Conservation (phyloP, 768 basidiomycete genomes). For the Leccinum ochraceum region DNA sequence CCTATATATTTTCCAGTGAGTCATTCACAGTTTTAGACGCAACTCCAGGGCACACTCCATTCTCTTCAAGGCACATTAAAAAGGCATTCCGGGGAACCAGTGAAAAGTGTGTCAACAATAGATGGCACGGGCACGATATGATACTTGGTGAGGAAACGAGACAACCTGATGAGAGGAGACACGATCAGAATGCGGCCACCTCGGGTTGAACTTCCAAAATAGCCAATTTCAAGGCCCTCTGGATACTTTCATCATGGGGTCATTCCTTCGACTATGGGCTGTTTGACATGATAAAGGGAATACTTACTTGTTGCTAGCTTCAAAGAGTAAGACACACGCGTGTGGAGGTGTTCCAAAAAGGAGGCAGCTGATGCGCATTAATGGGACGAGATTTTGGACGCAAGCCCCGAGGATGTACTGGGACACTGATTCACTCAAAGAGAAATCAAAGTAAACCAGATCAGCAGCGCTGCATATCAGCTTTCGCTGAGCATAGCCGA, state of each 20-base stretch:
- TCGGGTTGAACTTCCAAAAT: slow-evolving; percentile 26
- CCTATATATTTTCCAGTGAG: not conserved
- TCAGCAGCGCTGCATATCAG: slow-evolving; percentile 21
- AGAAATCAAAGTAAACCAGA: slow-evolving; percentile 26
- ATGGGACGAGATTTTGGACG: slow-evolving; percentile 25
- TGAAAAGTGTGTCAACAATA: slow-evolving; percentile 26
- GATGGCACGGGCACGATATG: slow-evolving; percentile 11
- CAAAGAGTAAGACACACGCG: slow-evolving; percentile 3
- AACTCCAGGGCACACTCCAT: slow-evolving; percentile 5
- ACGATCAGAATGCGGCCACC: slow-evolving; percentile 15
- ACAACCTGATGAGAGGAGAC: slow-evolving; percentile 12
- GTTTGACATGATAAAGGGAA: slow-evolving; percentile 31
- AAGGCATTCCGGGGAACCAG: slow-evolving; percentile 31
- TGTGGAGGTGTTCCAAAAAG: slow-evolving; percentile 24
- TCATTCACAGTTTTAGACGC: slow-evolving; percentile 20
- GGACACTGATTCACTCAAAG: not conserved
- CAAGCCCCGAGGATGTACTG: slow-evolving; percentile 19
- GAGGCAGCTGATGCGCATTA: slow-evolving; percentile 33
- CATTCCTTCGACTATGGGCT: slow-evolving; percentile 25
- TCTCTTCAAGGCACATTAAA: too few relatives aligned
- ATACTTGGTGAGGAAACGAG: slow-evolving; percentile 1
- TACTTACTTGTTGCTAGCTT: slow-evolving; percentile 21
- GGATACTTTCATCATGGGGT: slow-evolving; percentile 30
- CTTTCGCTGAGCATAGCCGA: not conserved
- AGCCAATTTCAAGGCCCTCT: slow-evolving; percentile 28